Percentiles rank a stretch among this genome's conserved stretches.
These are phyloP conservation scores for Aspergillus texensis DNA, from an alignment of 2,329 filamentous ascomycete species.

Conservation along the genomic window DNA sequence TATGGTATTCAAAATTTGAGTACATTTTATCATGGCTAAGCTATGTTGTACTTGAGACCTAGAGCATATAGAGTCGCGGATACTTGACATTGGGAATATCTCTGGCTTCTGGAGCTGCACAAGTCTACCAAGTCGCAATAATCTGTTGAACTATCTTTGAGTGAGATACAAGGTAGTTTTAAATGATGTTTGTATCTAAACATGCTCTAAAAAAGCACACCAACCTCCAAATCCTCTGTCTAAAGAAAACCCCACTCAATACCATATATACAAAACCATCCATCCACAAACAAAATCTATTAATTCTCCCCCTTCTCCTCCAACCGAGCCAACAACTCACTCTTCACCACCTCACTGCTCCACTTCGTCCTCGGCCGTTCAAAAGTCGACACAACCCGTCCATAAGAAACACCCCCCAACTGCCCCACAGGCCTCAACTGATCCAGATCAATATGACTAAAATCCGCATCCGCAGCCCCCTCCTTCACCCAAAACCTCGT, in stretches of 20 bases:
- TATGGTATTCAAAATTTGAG: no score
- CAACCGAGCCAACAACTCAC: constrained; percentile 17
- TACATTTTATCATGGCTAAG: no score
- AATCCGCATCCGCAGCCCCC: constrained; percentile 77
- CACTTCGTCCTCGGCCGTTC: constrained; percentile 62
- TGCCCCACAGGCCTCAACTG: constrained; percentile 75
- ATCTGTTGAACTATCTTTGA: not conserved
- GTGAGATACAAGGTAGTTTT: not conserved
- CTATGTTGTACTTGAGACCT: no score
- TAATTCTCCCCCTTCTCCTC: constrained; percentile 7
- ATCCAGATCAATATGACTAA: constrained; percentile 71
- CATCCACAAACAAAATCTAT: not conserved
- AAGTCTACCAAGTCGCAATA: not conserved
- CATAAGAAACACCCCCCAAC: constrained; percentile 85
- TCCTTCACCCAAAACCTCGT: constrained; percentile 83
- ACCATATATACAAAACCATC: not conserved
- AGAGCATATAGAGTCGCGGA: no score
- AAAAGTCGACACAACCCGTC: constrained; percentile 64
- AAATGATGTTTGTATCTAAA: no score
- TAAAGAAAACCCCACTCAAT: not conserved
- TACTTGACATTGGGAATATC: not conserved
- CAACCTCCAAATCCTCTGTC: not conserved
- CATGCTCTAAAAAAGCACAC: no score
- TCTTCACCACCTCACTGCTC: constrained; percentile 23
- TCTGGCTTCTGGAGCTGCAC: not conserved